Percentiles rank a stretch among this genome's conserved stretches.
Conservation (phyloP, 1,284 basidiomycete genomes). For the Cystobasidium pallidum region DNA sequence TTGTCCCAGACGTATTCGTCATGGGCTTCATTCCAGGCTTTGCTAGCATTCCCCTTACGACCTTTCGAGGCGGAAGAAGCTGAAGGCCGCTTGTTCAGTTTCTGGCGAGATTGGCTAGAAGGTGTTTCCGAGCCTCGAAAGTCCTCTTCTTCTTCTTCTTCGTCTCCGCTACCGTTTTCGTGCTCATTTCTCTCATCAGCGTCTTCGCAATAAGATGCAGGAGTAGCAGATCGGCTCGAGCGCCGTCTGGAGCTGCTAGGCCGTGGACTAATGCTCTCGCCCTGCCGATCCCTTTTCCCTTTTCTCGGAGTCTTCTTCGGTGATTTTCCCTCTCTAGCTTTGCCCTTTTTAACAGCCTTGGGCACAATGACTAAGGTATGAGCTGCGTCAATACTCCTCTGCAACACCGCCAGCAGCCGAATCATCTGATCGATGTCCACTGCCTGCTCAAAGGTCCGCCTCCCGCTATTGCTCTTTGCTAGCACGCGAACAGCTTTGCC, state of each 20-base stretch:
- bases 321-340: slow-evolving; percentile 7
- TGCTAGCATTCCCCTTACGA: background rate
- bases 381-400: slow-evolving; percentile 6
- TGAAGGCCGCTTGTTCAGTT: slow-evolving; percentile 10
- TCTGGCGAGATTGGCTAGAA: slow-evolving; percentile 16
- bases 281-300: background rate
- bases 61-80: slow-evolving; percentile 1
- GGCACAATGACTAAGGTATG: slow-evolving; percentile 9
- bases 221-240: slow-evolving; percentile 19
- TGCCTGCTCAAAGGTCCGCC: slow-evolving; percentile 2
- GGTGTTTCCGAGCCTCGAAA: slow-evolving; percentile 25
- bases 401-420: slow-evolving; percentile 5
- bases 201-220: slow-evolving; percentile 18
- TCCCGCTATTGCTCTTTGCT: slow-evolving; percentile 19
- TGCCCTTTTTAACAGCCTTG: background rate
- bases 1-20: slow-evolving; percentile 27
- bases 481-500: background rate
- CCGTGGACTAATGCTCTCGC: background rate
- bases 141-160: slow-evolving; percentile 17
- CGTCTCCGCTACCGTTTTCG: too few relatives aligned
- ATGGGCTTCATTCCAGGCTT: slow-evolving; percentile 2
- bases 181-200: too few relatives aligned
- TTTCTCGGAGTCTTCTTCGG: slow-evolving; percentile 7
- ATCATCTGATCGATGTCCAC: slow-evolving; percentile 11
- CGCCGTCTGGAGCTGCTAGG: slow-evolving; percentile 13